Evolutionary conservation across 2,329 filamentous ascomycete genomes (phyloP).

Genomic region (Colletotrichum sp.): DNA sequence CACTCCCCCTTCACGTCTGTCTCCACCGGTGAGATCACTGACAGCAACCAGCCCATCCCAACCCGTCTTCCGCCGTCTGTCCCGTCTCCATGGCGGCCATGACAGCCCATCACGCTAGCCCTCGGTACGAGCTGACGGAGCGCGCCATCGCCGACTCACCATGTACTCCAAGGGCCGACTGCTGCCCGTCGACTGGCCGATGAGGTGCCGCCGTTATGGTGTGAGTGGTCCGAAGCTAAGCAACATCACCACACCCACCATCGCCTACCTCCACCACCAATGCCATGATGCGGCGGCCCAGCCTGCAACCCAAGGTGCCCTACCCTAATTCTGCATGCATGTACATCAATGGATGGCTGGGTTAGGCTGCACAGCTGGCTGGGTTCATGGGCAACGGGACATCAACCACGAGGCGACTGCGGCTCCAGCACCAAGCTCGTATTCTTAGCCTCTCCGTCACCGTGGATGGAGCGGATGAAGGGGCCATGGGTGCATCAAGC

Average conservation of each 20-base stretch:
- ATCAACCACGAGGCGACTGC: conserved; percentile 2
- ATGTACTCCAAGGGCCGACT: neutral
- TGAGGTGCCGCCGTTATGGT: neutral
- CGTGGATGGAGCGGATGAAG: conserved; percentile 26
- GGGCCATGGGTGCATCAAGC: conserved; percentile 5
- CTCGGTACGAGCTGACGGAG: neutral
- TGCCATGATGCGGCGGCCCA: neutral
- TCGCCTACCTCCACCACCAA: neutral
- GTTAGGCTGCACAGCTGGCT: neutral
- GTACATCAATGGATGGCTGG: neutral
- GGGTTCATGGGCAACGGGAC: neutral
- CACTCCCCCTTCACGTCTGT: neutral
- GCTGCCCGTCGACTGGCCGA: neutral
- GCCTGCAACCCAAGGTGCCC: neutral
- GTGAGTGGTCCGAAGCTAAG: neutral
- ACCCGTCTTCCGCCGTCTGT: neutral
- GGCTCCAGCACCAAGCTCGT: neutral
- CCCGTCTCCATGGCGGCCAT: neutral
- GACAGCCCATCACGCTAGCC: neutral
- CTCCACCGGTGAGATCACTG: conserved; percentile 4
- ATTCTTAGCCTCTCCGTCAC: neutral
- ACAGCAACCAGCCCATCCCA: neutral
- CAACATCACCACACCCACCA: neutral
- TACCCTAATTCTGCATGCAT: neutral
- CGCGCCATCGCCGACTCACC: neutral